Conservation (phyloP, 1,139 yeast genomes). For the Scheffersomyces stambukii region DNA sequence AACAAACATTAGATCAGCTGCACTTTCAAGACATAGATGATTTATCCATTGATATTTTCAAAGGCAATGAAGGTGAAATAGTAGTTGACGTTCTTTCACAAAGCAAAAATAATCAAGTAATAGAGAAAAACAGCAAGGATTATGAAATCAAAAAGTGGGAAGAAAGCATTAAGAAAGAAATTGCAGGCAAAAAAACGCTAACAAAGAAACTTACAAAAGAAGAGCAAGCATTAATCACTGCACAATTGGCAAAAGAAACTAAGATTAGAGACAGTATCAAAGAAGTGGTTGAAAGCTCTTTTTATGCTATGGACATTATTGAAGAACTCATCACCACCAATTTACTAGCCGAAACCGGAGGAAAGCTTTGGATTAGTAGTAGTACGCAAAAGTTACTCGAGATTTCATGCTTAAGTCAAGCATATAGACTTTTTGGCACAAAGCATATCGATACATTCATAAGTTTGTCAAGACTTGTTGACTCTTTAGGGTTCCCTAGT, state of each 20-base stretch:
- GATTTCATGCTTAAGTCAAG: slow-evolving; percentile 30
- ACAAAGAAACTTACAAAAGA: slow-evolving; percentile 68
- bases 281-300: slow-evolving; percentile 30
- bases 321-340: slow-evolving; percentile 51
- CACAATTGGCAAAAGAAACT: slow-evolving; percentile 60
- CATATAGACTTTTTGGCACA: slow-evolving; percentile 39
- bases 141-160: slow-evolving; percentile 91
- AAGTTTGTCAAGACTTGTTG: slow-evolving; percentile 36
- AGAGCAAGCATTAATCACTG: slow-evolving; percentile 58
- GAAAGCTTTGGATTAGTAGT: slow-evolving; percentile 65
- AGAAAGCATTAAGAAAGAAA: slow-evolving; percentile 69
- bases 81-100: slow-evolving; percentile 60
- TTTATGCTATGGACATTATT: slow-evolving; percentile 51
- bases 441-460: slow-evolving; percentile 37
- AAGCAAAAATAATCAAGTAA: slow-evolving; percentile 30
- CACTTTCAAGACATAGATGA: slow-evolving; percentile 12
- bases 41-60: slow-evolving; percentile 64
- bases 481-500: slow-evolving; percentile 47
- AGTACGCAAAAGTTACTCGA: slow-evolving; percentile 47
- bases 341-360: slow-evolving; percentile 60
- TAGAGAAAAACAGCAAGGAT: slow-evolving; percentile 67
- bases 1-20: too few species aligned
- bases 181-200: slow-evolving; percentile 51
- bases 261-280: slow-evolving; percentile 47
- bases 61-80: slow-evolving; percentile 61